A percentile compares a stretch with the other conserved stretches of the same genome.
phyloP scores from a whole-genome alignment of 2,329 filamentous ascomycete genomes.

The Gnomoniopsis sp. region DNA sequence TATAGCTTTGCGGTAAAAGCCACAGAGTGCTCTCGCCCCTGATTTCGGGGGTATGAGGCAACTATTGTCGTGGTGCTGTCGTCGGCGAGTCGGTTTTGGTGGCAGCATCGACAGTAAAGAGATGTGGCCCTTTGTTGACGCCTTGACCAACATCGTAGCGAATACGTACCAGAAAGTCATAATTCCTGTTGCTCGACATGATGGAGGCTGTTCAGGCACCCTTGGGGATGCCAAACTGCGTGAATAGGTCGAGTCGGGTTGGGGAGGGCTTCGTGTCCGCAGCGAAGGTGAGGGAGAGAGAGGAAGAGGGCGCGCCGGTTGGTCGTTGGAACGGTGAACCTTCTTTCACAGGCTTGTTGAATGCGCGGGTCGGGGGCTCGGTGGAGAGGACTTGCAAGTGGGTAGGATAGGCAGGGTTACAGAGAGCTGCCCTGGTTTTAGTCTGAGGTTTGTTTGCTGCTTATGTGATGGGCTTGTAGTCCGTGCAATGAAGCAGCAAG shows the following conservation, averaged over 20 bases:
- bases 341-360: not conserved
- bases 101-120: constrained; percentile 11
- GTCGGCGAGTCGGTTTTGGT: not conserved
- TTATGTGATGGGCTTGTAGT: not conserved
- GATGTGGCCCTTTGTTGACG: constrained; percentile 18
- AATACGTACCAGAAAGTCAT: constrained; percentile 87
- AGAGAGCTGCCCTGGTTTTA: not conserved
- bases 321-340: not conserved
- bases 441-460: not conserved
- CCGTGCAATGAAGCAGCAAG: not conserved
- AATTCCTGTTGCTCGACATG: constrained; percentile 98
- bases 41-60: too few species aligned
- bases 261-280: not conserved
- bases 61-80: too few species aligned
- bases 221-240: constrained; percentile 8
- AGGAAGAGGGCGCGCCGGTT: not conserved
- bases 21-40: too few species aligned
- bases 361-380: not conserved
- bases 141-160: constrained; percentile 17
- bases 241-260: constrained; percentile 5
- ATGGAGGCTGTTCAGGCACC: constrained; percentile 27
- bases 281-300: not conserved
- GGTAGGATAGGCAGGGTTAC: not conserved
- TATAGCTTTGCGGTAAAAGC: too few species aligned
- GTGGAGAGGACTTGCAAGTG: not conserved